phyloP scores from a whole-genome alignment of 441 rosid species.

The Cnidoscolus chayamansa region DNA sequence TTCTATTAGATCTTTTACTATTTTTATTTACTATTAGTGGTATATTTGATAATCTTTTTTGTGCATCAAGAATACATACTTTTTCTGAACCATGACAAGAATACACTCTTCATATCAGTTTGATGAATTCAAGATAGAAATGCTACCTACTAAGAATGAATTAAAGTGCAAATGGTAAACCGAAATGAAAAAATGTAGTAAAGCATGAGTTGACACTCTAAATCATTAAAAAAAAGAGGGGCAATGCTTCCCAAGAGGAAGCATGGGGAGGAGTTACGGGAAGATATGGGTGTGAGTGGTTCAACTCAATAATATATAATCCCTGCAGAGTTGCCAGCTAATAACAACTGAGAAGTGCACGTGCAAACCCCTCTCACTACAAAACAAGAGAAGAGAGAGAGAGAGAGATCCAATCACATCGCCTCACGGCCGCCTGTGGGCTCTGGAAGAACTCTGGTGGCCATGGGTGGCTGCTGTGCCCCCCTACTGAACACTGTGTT shows the following conservation, averaged over 20 bases:
- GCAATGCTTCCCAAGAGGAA: constrained; percentile 41
- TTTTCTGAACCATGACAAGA: no score
- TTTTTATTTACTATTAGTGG: no score
- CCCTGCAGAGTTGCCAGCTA: constrained; percentile 31
- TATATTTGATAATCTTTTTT: no score
- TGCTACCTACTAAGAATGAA: no score
- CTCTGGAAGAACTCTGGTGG: no score
- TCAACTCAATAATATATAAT: constrained; percentile 7
- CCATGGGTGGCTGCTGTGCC: no score
- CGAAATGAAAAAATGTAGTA: not conserved
- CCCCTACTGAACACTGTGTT: no score
- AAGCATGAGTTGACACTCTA: not conserved
- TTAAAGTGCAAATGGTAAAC: no score
- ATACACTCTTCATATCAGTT: no score
- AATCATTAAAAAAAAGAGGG: not conserved
- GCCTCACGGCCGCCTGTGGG: not conserved
- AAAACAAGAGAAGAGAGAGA: not conserved
- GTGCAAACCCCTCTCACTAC: constrained; percentile 15
- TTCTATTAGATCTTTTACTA: no score
- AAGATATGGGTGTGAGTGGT: constrained; percentile 27
- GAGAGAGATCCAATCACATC: constrained; percentile 17
- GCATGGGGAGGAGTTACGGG: constrained; percentile 48
- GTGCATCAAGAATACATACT: no score
- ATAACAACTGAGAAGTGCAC: constrained; percentile 27
- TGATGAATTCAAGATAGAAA: no score